Evolutionary conservation across 164 flowering plant species (phyloP).

Genomic region (Tetracentron sinense): DNA sequence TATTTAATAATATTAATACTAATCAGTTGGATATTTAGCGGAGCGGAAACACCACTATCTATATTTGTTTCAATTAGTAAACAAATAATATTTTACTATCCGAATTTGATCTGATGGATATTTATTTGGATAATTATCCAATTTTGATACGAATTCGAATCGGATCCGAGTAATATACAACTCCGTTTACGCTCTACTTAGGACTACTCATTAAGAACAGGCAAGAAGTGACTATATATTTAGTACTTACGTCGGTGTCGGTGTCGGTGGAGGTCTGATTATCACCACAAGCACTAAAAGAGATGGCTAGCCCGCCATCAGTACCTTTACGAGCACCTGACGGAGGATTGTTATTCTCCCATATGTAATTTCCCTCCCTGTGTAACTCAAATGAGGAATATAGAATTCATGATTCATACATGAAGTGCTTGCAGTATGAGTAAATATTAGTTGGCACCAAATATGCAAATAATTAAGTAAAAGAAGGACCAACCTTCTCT

Average conservation of each 20-base stretch:
- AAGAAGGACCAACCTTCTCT: slow-evolving; percentile 30
- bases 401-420: background rate
- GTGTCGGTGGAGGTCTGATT: slow-evolving; percentile 51
- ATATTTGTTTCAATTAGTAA: too few species aligned
- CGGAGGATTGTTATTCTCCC: slow-evolving; percentile 50
- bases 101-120: too few species aligned
- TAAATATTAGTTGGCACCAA: background rate
- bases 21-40: too few species aligned
- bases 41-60: too few species aligned
- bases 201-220: too few species aligned
- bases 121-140: too few species aligned
- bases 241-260: slow-evolving; percentile 27
- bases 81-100: too few species aligned
- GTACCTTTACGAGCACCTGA: slow-evolving; percentile 45
- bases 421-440: background rate
- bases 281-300: slow-evolving; percentile 70
- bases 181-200: too few species aligned
- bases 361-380: slow-evolving; percentile 44
- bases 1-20: too few species aligned
- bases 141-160: too few species aligned
- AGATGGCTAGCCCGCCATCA: slow-evolving; percentile 57
- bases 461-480: too few species aligned
- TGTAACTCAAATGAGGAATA: background rate
- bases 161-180: too few species aligned
- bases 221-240: background rate